Base-by-base conservation (phyloP, 495 filamentous ascomycete genomes). In the Hypoxylon fuscum region DNA sequence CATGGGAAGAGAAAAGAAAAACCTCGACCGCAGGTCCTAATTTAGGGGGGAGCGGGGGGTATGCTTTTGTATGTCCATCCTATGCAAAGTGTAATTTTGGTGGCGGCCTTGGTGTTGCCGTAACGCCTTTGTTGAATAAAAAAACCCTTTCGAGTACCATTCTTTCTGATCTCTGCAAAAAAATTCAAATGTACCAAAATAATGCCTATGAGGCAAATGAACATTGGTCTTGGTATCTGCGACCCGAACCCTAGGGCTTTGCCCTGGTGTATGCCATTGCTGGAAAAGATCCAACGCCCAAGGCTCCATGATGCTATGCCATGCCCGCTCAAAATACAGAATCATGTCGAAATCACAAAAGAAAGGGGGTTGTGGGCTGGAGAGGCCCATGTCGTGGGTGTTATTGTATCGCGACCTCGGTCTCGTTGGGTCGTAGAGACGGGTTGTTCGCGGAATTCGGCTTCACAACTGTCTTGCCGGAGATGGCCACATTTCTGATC, bases 401-500 rank as follows among this genome's bases (percentile, higher is more conserved):
- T 27, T 53, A 59, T 44, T 43, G 38, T 56, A 72, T 70, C 35
- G 62, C 55, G 10, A 57, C 14, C 42, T 59, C 70, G 9, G 70
- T 73, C 41, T 62, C 56, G 35, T 76, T 78, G 21, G 77, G 77
- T 20, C 52, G 64, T 12, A 72, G 32, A 5, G 66, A 48, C 31
- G 78, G 78, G 43, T 80, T 74, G 48, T 79, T 76, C 2, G 79
- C 81, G 3, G 81, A 73, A 62, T 81, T 81, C 8, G 76, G 72
- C 55, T 82, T 80, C 44, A 85, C 79, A 0, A 68, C 72, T 4
- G 76, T 78, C 65, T 79, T 79, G 10, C 81, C 81, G 6, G 75
- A 75, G 21, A 85, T 80, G 9, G 75, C 74, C 18, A 81, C 76
- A 18, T 76, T 85, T 60, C 87, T 79, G 44, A 86, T 79, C 34